Percentiles rank a stretch among this genome's conserved stretches.
Evolutionary conservation across 169 alveolate species (phyloP).

Genomic region (Plasmodium vinckei): DNA sequence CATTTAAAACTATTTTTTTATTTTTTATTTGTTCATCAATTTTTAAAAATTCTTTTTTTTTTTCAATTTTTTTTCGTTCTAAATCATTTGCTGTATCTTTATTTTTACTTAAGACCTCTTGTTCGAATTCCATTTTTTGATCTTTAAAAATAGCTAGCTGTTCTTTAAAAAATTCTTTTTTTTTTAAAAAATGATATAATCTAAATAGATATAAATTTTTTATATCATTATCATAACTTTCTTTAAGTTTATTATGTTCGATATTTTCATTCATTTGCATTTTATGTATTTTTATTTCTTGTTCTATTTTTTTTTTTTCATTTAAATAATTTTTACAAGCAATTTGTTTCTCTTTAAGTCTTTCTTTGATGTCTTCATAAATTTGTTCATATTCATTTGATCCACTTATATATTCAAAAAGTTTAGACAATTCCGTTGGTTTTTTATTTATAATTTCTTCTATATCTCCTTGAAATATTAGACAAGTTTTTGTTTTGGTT

Average conservation of each 20-base stretch:
- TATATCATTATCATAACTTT: constrained; percentile 31
- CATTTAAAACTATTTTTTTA: constrained; percentile 1
- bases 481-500: constrained; percentile 83
- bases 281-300: constrained; percentile 65
- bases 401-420: constrained; percentile 92
- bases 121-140: constrained; percentile 48
- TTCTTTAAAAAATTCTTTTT: constrained; percentile 46
- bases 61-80: constrained; percentile 38
- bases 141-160: constrained; percentile 15
- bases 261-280: constrained; percentile 44
- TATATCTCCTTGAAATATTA: constrained; percentile 94
- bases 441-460: constrained; percentile 90
- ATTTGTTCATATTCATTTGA: constrained; percentile 81
- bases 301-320: constrained; percentile 64
- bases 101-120: constrained; percentile 30
- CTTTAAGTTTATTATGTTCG: constrained; percentile 57
- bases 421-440: constrained; percentile 90
- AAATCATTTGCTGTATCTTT: constrained; percentile 29
- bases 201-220: constrained; percentile 25
- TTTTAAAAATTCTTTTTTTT: constrained; percentile 35
- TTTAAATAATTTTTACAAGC: constrained; percentile 40
- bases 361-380: constrained; percentile 68
- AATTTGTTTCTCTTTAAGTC: constrained; percentile 58
- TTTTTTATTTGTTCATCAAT: constrained; percentile 26
- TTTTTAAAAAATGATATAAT: constrained; percentile 35